Evolutionary conservation across 2,329 filamentous ascomycete genomes (phyloP), one percentile per base, ranked within the genome.

Genomic region (Curvularia spicifera): DNA sequence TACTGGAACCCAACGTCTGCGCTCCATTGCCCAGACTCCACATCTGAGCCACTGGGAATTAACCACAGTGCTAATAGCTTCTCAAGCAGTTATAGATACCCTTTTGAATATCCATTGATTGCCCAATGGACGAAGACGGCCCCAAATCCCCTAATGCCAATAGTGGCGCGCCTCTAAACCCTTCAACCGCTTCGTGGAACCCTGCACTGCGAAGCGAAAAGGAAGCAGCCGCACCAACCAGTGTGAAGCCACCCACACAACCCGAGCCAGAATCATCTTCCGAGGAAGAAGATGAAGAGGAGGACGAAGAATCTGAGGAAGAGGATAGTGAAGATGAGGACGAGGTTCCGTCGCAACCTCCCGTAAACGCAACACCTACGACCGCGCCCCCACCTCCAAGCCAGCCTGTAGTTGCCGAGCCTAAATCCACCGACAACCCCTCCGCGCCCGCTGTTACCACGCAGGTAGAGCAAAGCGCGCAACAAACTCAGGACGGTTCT

Each of bases 191-290:
- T 53, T 80, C 80, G 20, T 86, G 84, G 85, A 83, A 87, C 77
- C 84, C 84, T 44, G 84, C 84, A 20, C 72, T 84, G 59, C 76
- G 82, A 68, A 79, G 80, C 37, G 79, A 84, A 56, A 65, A 71
- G 35, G 56, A 66, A 28, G 46, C 53, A 28, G 56, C 28, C 48
- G 46, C 61, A 33, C 52, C 65, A 26, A 42, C 56, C 45, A 56
- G 20, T 49, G 22, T 59, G 43, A 60, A 65, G 13, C 57, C 42
- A 1, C 57, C 51, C 3, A 47, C 61, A 37, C 62, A 68, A 42
- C 56, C 64, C 26, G 44, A 65, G 59, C 40, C 64, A 47, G 53
- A 62, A 49, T 45, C 52, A 7, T 57, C 56, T 0, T 67, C 68
- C 22, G 64, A 69, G 7, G 64, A 66, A 15, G 63, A 67, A 18